Evolutionary conservation across 2,329 filamentous ascomycete genomes (phyloP).

Genomic region (Aspergillus sp.): DNA sequence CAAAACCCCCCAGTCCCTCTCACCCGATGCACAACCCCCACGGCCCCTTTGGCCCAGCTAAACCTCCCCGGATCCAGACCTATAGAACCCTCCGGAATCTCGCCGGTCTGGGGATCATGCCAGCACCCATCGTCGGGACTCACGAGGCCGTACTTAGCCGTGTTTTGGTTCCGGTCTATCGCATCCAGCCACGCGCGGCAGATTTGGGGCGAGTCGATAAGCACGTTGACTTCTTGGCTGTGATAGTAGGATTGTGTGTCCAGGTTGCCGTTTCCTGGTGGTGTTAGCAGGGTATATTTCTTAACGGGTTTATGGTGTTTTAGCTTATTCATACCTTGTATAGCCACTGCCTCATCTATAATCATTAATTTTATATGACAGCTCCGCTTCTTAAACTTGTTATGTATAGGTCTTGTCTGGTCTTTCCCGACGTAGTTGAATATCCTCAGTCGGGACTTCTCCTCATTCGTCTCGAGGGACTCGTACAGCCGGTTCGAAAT

Average conservation of each 20-base stretch:
- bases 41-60: constrained; percentile 58
- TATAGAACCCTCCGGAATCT: constrained; percentile 51
- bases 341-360: constrained; percentile 65
- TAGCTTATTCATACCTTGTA: constrained; percentile 51
- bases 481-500: constrained; percentile 61
- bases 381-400: constrained; percentile 63
- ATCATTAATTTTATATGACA: constrained; percentile 80
- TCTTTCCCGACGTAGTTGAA: constrained; percentile 75
- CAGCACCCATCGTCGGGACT: constrained; percentile 60
- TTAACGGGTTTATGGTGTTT: no score
- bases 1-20: constrained; percentile 58
- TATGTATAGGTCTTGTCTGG: constrained; percentile 66
- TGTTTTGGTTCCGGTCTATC: constrained; percentile 67
- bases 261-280: constrained; percentile 67
- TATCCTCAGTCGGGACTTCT: constrained; percentile 56
- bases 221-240: constrained; percentile 73
- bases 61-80: constrained; percentile 57
- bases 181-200: constrained; percentile 64
- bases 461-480: constrained; percentile 53
- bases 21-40: constrained; percentile 60
- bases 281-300: background rate
- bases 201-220: constrained; percentile 65
- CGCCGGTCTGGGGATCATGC: constrained; percentile 53
- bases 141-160: constrained; percentile 57
- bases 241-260: constrained; percentile 81